These are phyloP conservation scores for Aspergillus spinulosporus DNA, from an alignment of 2,329 filamentous ascomycete species.

Conservation along the genomic window DNA sequence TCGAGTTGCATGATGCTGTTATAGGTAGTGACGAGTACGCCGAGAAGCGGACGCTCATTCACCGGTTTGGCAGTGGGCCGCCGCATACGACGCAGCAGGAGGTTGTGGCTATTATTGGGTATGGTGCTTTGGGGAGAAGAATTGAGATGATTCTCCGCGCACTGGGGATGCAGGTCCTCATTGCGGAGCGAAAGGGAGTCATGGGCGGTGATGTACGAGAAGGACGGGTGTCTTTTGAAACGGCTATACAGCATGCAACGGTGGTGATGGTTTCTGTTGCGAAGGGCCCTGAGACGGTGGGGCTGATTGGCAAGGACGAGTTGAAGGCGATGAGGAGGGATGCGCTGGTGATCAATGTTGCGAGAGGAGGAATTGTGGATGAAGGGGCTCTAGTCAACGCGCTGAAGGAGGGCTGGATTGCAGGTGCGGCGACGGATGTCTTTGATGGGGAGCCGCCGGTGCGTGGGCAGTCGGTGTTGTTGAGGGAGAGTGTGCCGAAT, in stretches of 20 bases:
- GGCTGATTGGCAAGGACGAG: constrained; percentile 39
- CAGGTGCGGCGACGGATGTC: constrained; percentile 51
- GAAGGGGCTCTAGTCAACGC: constrained; percentile 50
- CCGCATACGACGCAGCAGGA: constrained; percentile 8
- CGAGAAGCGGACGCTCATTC: constrained; percentile 41
- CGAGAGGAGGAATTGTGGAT: constrained; percentile 53
- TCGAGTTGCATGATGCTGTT: constrained; percentile 35
- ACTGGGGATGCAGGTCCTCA: constrained; percentile 51
- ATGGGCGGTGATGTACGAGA: constrained; percentile 18
- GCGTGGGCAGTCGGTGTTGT: constrained; percentile 44
- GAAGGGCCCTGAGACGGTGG: constrained; percentile 31
- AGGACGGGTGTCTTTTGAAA: constrained; percentile 29
- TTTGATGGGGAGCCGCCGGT: constrained; percentile 49
- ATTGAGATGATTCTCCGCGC: constrained; percentile 37
- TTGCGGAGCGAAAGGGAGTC: constrained; percentile 49
- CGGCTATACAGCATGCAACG: constrained; percentile 29
- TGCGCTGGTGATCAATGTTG: constrained; percentile 50
- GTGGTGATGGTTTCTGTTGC: constrained; percentile 34
- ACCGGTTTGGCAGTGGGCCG: constrained; percentile 42
- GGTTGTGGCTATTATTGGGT: constrained; percentile 44
- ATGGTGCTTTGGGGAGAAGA: constrained; percentile 47
- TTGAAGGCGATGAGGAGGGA: constrained; percentile 43
- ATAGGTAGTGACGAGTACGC: constrained; percentile 29
- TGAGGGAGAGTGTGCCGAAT: constrained; percentile 49
- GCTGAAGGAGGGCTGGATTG: constrained; percentile 44